Conservation (phyloP, 768 basidiomycete species). For the Suillus hirtellus region DNA sequence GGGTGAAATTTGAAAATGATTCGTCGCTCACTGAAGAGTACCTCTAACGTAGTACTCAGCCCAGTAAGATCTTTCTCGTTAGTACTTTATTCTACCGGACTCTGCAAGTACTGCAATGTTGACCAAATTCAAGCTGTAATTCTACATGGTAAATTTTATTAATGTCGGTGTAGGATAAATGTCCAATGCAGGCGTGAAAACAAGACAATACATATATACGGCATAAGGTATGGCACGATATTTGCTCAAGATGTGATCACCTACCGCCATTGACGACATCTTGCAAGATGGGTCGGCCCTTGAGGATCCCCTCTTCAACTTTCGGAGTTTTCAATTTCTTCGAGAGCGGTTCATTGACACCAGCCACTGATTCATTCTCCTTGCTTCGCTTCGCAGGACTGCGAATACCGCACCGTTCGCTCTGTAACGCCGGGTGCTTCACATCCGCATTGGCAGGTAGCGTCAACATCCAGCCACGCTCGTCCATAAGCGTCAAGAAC, state of each 20-base stretch:
- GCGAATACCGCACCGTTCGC: constrained; percentile 22
- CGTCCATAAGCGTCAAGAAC: constrained; percentile 79
- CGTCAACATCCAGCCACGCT: constrained; percentile 65
- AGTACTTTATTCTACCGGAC: too few species aligned
- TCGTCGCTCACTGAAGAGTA: too few species aligned
- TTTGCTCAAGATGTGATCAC: constrained; percentile 34
- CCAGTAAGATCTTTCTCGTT: too few species aligned
- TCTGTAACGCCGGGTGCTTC: constrained; percentile 43
- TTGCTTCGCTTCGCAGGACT: constrained; percentile 13
- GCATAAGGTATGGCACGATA: constrained; percentile 34
- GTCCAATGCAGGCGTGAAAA: not conserved
- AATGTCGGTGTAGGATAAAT: not conserved
- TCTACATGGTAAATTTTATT: too few species aligned
- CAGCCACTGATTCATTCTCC: constrained; percentile 11
- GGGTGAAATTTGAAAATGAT: too few species aligned
- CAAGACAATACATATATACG: not conserved
- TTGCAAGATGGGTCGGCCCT: constrained; percentile 57
- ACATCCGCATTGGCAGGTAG: constrained; percentile 57
- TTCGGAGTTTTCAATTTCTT: constrained; percentile 39
- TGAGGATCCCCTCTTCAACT: constrained; percentile 46
- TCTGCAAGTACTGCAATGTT: too few species aligned
- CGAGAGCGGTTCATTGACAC: constrained; percentile 21
- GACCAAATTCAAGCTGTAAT: too few species aligned
- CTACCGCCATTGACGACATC: constrained; percentile 54
- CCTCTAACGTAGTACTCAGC: too few species aligned